Evolutionary conservation across 2,329 filamentous ascomycete genomes (phyloP), one percentile per base, ranked within the genome.

Genomic region (Aspergillaceae sp.): DNA sequence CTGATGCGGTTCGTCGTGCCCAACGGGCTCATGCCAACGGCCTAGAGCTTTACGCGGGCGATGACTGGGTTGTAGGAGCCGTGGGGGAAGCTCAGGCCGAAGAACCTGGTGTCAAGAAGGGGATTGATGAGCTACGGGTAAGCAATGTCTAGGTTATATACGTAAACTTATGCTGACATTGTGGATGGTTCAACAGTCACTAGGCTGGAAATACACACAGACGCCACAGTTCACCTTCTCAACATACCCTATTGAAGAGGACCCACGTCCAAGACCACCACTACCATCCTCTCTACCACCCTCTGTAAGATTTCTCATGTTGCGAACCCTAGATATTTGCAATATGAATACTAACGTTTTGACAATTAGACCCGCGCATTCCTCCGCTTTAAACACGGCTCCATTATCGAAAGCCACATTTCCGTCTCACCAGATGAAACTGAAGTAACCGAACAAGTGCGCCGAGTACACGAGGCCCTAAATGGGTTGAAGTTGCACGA

Each of bases 171-270:
- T 19, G 19, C 19, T 19, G 19, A 19, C 19, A 19, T 19, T 19
- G 19, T 19, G 19, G 19, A 19, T 19, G 19, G 19, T 19, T 19
- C 19, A 19, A 43, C 56, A 74, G 59, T 75, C 63, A 37, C 40
- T 54, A 45, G 65, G 68, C 56, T 96, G 89, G 88, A 84, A 84
- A 48, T 95, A 84, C 66, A 79, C 79, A 2, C 89, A 95, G 68
- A 95, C 90, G 2, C 90, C 90, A 1, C 83, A 83, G 46, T 96
- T 95, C 63, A 80, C 77, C 5, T 82, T 91, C 54, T 80, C 79
- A 3, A 82, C 77, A 3, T 70, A 77, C 62, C 67, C 83, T 34
- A 76, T 75, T 51, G 71, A 80, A 51, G 71, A 80, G 37, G 74
- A 85, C 66, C 70, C 78, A 46, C 69, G 81, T 46, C 66, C 75